Base-by-base conservation (phyloP, 495 filamentous ascomycete genomes). In the Pseudoneurospora amorphoporcata region DNA sequence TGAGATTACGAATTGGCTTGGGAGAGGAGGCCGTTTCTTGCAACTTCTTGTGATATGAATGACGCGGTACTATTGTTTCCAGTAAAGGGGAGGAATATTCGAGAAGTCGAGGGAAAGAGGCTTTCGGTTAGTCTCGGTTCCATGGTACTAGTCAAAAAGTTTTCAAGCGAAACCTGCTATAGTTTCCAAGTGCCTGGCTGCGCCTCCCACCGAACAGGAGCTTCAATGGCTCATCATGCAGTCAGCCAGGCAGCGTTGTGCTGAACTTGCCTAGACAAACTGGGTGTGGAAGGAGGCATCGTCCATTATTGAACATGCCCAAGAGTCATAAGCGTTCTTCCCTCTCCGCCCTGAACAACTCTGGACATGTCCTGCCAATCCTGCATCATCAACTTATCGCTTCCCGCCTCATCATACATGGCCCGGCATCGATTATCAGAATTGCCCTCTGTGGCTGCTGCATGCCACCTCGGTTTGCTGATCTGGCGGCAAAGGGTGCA, bases 1-100 rank as follows among this genome's bases (percentile, higher is more conserved):
- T 42, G 82, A 87, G 71, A 77, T 87, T 1, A 77, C 76, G 14
- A 77, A n/a, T n/a, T 23, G 23, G 23, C 23, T 23, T 23, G 23
- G 23, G 23, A 23, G 23, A 23, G 1, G 0, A 23, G 23, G 23
- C 23, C 23, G 23, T 23, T n/a, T n/a, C n/a, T n/a, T 23, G 23
- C 23, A 1, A 23, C 23, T 23, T 23, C 0, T 23, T 23, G 23
- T 23, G 23, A 23, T 23, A 39, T 39, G 39, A 39, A 8, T 39
- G 8, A 10, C 39, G 8, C 39, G 3, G 39, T 10, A 39, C 7
- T 10, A 3, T 39, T n/a, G n/a, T n/a, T 39, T 9, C 39, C 8
- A 39, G 38, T 39, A 8, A 39, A 39, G 38, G 9, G 23, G 23
- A 39, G 38, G 38, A 39, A 39, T 7, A 41, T 2, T 41, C 4